These are phyloP conservation scores for Zymoseptoria pseudotritici DNA, from an alignment of 2,329 filamentous ascomycete species.

Conservation along the genomic window DNA sequence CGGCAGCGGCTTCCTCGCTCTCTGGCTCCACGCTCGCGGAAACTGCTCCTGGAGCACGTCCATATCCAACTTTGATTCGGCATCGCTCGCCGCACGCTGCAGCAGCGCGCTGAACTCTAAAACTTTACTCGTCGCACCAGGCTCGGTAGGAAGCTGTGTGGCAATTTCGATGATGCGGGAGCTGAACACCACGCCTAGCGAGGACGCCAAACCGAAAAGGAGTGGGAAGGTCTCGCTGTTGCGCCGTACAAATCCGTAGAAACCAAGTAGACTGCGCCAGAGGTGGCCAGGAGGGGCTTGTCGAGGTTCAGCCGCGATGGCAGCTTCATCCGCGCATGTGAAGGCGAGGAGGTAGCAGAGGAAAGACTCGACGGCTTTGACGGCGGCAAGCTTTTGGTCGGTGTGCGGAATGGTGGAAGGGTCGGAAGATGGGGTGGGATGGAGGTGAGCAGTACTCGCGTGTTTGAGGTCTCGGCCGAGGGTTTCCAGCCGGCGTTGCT, in stretches of 20 bases:
- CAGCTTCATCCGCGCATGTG: slow-evolving; percentile 24
- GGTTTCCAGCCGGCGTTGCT: slow-evolving; percentile 34
- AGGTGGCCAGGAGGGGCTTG: slow-evolving; percentile 12
- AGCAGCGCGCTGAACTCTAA: slow-evolving; percentile 15
- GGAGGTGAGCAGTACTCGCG: slow-evolving; percentile 33
- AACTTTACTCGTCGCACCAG: slow-evolving; percentile 5
- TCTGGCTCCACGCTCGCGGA: slow-evolving; percentile 32
- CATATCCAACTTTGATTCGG: slow-evolving; percentile 24
- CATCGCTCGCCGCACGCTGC: slow-evolving; percentile 12
- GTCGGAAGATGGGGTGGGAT: slow-evolving; percentile 3
- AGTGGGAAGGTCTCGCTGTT: slow-evolving; percentile 22
- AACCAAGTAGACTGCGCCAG: slow-evolving; percentile 24
- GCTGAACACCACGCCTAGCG: slow-evolving; percentile 35
- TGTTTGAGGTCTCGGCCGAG: slow-evolving; percentile 43
- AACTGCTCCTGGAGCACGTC: slow-evolving; percentile 33
- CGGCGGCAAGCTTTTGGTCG: slow-evolving; percentile 27
- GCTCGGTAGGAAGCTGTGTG: slow-evolving; percentile 3
- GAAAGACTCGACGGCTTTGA: slow-evolving; percentile 40
- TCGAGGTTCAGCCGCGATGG: slow-evolving; percentile 19
- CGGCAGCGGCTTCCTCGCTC: slow-evolving; percentile 19
- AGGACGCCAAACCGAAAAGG: slow-evolving; percentile 36
- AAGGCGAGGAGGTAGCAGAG: slow-evolving; percentile 33
- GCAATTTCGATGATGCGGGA: slow-evolving; percentile 29
- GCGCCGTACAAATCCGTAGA: slow-evolving; percentile 23
- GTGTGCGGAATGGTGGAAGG: slow-evolving; percentile 1